phyloP scores from a whole-genome alignment of 2,329 filamentous ascomycete species.

The Fusarium equiseti region DNA sequence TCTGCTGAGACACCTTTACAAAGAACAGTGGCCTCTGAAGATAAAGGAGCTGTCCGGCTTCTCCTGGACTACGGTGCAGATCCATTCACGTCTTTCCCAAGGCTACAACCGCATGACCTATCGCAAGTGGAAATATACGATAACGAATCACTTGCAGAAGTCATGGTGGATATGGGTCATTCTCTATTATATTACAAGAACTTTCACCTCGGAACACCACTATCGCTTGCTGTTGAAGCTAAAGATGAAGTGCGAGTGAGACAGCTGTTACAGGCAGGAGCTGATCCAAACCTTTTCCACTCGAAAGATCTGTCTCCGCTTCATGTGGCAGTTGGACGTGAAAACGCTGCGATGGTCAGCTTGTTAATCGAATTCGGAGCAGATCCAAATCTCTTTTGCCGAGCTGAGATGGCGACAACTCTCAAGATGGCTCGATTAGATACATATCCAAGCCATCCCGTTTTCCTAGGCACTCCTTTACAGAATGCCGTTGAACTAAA shows the following conservation, averaged over 20 bases:
- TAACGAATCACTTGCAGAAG: neutral
- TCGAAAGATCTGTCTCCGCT: neutral
- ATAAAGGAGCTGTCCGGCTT: neutral
- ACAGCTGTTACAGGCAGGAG: neutral
- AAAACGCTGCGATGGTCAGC: accelerated
- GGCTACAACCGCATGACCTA: accelerated
- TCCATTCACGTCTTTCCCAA: neutral
- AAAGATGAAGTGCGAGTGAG: neutral
- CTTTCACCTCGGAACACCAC: too few relatives aligned
- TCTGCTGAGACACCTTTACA: neutral
- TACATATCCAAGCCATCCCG: accelerated
- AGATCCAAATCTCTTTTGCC: neutral
- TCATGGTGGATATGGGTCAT: accelerated
- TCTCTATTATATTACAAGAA: too few relatives aligned
- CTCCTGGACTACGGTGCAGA: neutral
- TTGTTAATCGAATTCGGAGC: neutral
- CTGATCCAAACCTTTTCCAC: neutral
- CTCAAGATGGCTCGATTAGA: neutral
- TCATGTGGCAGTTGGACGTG: neutral
- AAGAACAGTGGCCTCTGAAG: accelerated
- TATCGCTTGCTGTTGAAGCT: neutral
- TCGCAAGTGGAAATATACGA: too few relatives aligned
- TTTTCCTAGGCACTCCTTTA: neutral
- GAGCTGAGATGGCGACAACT: neutral
- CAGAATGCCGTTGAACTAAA: neutral